Evolutionary conservation across 148 eudicot genomes (phyloP).

Genomic region (Polygonum aviculare): DNA sequence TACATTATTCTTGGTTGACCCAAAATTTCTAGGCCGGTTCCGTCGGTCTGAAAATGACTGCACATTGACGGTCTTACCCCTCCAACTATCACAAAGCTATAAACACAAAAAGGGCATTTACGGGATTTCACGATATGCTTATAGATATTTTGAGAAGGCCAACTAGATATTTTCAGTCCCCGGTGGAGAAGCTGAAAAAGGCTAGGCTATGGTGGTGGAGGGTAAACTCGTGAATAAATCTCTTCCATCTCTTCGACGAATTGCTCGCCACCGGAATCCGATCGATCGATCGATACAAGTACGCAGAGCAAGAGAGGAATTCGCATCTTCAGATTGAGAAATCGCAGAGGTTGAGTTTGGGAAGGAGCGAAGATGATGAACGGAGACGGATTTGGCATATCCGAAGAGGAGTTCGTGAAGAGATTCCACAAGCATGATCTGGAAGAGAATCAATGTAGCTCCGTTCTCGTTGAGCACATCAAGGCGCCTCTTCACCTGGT

Average conservation of each 20-base stretch:
- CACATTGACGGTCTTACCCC: neutral
- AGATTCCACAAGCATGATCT: slow-evolving; percentile 51
- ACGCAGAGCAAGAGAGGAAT: neutral
- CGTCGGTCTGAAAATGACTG: too few relatives aligned
- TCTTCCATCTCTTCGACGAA: neutral
- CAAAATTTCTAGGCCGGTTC: too few relatives aligned
- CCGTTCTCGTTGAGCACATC: slow-evolving; percentile 68
- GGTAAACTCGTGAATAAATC: slow-evolving; percentile 2
- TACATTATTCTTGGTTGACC: too few relatives aligned
- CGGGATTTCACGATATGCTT: neutral
- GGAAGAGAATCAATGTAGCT: slow-evolving; percentile 56
- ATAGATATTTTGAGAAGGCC: slow-evolving; percentile 5
- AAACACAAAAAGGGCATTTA: neutral
- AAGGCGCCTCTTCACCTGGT: slow-evolving; percentile 79
- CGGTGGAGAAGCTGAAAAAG: slow-evolving; percentile 6
- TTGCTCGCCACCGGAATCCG: neutral
- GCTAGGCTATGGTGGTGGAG: neutral
- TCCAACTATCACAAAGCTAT: neutral
- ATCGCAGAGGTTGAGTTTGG: neutral
- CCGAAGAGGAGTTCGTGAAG: slow-evolving; percentile 45
- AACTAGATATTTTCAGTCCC: neutral
- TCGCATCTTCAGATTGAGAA: neutral
- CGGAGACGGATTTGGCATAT: slow-evolving; percentile 24
- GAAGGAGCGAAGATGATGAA: slow-evolving; percentile 24
- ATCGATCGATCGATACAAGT: neutral